Evolutionary conservation across 495 filamentous ascomycete genomes (phyloP).

Genomic region (Cercophora scortea): DNA sequence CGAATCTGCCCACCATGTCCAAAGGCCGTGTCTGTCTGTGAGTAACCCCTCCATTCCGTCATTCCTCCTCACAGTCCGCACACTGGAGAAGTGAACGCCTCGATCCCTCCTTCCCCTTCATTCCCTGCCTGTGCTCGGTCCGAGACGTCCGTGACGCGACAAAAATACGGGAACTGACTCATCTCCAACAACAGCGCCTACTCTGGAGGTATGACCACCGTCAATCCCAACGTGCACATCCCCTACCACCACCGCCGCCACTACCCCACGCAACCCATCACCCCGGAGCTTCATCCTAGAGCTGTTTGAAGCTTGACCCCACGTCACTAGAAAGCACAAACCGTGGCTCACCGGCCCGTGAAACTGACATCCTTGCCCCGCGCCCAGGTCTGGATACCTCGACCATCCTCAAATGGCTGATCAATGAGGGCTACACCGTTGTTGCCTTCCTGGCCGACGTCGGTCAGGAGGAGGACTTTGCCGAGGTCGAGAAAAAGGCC

Average conservation of each 20-base stretch:
- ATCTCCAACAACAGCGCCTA: constrained; percentile 27
- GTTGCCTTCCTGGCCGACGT: constrained; percentile 24
- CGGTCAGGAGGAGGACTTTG: constrained; percentile 36
- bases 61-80: too few relatives aligned
- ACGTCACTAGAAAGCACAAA: too few relatives aligned
- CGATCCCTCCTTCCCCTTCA: too few relatives aligned
- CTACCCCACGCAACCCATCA: too few relatives aligned
- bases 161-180: not conserved
- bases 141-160: too few relatives aligned
- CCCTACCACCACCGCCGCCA: too few relatives aligned
- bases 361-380: constrained; percentile 4
- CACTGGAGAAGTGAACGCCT: too few relatives aligned
- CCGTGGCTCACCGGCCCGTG: too few relatives aligned
- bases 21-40: constrained; percentile 40
- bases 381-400: constrained; percentile 56
- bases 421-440: constrained; percentile 29
- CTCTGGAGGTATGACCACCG: constrained; percentile 31
- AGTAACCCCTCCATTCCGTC: constrained; percentile 10
- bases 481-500: constrained; percentile 55
- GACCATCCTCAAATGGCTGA: constrained; percentile 50
- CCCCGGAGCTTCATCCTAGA: too few relatives aligned
- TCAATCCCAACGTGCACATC: too few relatives aligned
- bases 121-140: too few relatives aligned
- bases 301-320: too few relatives aligned
- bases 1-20: constrained; percentile 19